phyloP scores from a whole-genome alignment of 306 rosid species.

The Glycine soja region DNA sequence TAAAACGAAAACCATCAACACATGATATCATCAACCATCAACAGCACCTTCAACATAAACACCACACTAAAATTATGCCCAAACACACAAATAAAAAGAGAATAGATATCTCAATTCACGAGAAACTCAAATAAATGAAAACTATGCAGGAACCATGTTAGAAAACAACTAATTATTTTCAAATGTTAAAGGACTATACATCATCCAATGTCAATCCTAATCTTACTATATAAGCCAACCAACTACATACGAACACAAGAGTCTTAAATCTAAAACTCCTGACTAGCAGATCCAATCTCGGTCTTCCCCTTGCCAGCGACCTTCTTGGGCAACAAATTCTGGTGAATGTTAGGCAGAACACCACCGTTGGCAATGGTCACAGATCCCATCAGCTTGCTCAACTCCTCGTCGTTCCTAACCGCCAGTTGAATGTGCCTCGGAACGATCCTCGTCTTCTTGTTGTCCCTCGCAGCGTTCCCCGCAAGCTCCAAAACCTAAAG shows the following conservation, averaged over 20 bases:
- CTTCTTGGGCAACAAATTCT: constrained; percentile 70
- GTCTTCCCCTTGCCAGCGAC: constrained; percentile 52
- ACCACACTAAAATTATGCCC: no score
- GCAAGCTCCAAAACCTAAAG: constrained; percentile 66
- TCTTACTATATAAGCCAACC: neutral
- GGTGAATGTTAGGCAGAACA: constrained; percentile 69
- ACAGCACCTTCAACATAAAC: no score
- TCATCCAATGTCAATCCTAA: neutral
- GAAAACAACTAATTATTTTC: neutral
- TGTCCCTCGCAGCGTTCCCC: constrained; percentile 73
- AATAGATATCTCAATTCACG: no score
- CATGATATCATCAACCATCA: no score
- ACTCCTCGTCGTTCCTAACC: constrained; percentile 79
- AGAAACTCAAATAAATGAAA: no score
- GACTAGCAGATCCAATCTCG: constrained; percentile 66
- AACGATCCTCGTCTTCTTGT: constrained; percentile 72
- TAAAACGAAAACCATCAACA: no score
- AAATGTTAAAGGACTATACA: neutral
- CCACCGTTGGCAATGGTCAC: constrained; percentile 78
- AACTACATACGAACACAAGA: neutral
- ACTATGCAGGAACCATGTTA: no score
- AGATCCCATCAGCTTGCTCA: constrained; percentile 74
- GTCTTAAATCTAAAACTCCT: constrained; percentile 44
- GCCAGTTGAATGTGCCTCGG: constrained; percentile 87
- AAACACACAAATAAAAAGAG: no score